Percentiles rank a stretch among this genome's conserved stretches.
Conservation (phyloP, 345 rosid species). For the Schrenkiella parvula region DNA sequence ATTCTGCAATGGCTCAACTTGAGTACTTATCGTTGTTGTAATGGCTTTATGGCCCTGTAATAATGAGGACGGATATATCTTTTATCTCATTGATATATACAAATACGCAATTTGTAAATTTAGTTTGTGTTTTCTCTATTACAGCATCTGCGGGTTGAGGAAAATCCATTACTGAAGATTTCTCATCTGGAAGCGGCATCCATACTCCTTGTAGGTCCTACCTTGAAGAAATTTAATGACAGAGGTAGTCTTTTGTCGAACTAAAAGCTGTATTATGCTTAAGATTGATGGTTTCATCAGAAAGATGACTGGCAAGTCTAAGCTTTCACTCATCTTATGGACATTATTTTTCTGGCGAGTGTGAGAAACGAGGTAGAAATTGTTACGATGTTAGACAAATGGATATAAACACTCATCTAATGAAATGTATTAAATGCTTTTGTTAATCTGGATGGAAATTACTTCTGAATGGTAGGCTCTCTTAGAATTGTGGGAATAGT, state of each 20-base stretch:
- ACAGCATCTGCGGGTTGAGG: constrained; percentile 97
- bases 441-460: background rate
- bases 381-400: constrained; percentile 3
- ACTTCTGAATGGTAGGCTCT: background rate
- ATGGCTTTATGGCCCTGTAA: background rate
- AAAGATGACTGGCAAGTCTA: background rate
- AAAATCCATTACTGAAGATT: constrained; percentile 93
- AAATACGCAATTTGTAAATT: background rate
- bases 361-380: background rate
- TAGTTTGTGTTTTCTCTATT: background rate
- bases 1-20: background rate
- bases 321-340: constrained; percentile 2
- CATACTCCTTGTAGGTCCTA: constrained; percentile 89
- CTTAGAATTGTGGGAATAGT: background rate
- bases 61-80: background rate
- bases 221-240: constrained; percentile 95
- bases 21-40: background rate
- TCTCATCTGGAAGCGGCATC: constrained; percentile 94
- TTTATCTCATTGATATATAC: background rate
- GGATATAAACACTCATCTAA: background rate
- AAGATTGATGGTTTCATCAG: background rate
- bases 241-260: constrained; percentile 53
- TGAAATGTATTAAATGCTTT: background rate
- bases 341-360: background rate
- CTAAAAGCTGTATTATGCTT: constrained; percentile 1